Percentiles rank a stretch among this genome's conserved stretches.
These are phyloP conservation scores for Ampelocalamus luodianensis DNA, from an alignment of 176 grass and related monocot genomes.

Conservation along the genomic window DNA sequence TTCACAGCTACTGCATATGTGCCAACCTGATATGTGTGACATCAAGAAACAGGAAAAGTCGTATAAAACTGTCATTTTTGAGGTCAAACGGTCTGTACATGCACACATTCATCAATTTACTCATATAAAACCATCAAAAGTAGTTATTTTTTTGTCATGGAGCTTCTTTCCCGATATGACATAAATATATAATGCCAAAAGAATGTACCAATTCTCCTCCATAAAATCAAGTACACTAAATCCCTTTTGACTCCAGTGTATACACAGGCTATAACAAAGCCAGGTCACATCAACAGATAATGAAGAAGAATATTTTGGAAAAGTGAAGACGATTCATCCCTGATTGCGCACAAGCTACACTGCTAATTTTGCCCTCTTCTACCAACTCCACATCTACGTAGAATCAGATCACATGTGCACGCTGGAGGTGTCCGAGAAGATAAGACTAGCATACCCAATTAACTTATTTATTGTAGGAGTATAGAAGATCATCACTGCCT, in stretches of 20 bases:
- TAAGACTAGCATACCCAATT: slow-evolving; percentile 6
- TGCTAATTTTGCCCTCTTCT: neutral
- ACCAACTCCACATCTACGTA: neutral
- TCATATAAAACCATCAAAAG: slow-evolving; percentile 20
- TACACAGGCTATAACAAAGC: neutral
- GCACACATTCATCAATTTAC: neutral
- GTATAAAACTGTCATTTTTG: slow-evolving; percentile 6
- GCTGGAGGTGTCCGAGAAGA: neutral
- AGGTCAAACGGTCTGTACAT: neutral
- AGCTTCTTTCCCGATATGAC: neutral
- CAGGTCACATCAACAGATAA: slow-evolving; percentile 1
- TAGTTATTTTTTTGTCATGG: neutral
- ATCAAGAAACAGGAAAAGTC: slow-evolving; percentile 38
- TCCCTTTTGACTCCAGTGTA: neutral
- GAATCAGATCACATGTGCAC: neutral
- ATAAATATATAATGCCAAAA: slow-evolving; percentile 22
- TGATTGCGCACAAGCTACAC: neutral
- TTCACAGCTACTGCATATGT: slow-evolving; percentile 94
- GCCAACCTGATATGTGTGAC: slow-evolving; percentile 77
- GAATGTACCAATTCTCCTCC: neutral
- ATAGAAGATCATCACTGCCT: neutral
- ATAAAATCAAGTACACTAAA: slow-evolving; percentile 25
- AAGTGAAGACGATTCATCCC: neutral
- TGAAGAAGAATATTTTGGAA: neutral
- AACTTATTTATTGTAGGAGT: slow-evolving; percentile 26